Percentiles rank a stretch among this genome's conserved stretches.
Evolutionary conservation across 1,284 basidiomycete genomes (phyloP).

Genomic region (Boletus albobrunnescens): DNA sequence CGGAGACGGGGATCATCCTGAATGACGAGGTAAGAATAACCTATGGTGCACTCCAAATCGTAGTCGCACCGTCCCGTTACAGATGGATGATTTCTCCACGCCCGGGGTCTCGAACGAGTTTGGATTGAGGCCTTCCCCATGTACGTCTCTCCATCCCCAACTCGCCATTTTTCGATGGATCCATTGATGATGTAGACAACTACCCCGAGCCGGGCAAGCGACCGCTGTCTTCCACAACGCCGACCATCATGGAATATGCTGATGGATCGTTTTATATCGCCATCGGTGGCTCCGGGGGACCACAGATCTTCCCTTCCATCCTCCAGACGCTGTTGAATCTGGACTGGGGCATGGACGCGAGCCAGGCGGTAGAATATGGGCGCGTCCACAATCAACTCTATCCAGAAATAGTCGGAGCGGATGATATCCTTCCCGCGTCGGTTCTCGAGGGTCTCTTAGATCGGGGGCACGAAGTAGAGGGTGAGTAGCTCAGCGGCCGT

Average conservation of each 20-base stretch:
- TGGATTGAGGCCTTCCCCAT: conserved; percentile 82
- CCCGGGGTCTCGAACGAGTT: conserved; percentile 80
- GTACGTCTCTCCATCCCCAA: conserved; percentile 39
- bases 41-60: no score
- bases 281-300: conserved; percentile 85
- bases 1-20: conserved; percentile 80
- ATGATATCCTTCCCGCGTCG: conserved; percentile 54
- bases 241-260: conserved; percentile 74
- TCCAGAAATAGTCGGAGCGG: conserved; percentile 62
- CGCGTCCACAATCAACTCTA: conserved; percentile 92
- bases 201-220: conserved; percentile 85
- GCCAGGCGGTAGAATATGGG: conserved; percentile 78
- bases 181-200: conserved; percentile 53
- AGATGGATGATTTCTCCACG: conserved; percentile 87
- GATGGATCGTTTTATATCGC: conserved; percentile 71
- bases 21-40: conserved; percentile 68
- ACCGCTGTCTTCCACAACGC: conserved; percentile 79
- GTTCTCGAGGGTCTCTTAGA: conserved; percentile 53
- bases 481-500: conserved; percentile 35
- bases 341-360: conserved; percentile 77
- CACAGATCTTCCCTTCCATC: conserved; percentile 78
- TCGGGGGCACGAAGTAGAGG: conserved; percentile 71
- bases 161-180: conserved; percentile 3
- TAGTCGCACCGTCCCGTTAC: conserved; percentile 9
- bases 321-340: conserved; percentile 82